Base-by-base conservation (phyloP, 108 stramenopile species). In the Schizochytrium sp. region DNA sequence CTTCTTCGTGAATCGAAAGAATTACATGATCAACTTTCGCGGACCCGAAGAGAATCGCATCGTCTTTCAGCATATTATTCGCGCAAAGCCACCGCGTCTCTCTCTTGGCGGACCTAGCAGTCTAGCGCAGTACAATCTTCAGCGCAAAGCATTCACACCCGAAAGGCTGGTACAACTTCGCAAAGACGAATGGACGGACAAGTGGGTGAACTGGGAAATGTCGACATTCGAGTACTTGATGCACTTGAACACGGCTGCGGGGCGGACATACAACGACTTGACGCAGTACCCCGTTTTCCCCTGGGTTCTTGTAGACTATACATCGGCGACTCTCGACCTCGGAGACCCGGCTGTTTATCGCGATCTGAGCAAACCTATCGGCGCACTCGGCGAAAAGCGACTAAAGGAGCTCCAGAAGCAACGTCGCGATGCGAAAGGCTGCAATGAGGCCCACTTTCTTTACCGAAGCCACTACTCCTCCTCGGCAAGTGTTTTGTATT, bases 221-320 rank as follows among this genome's bases (percentile, higher is more conserved):
- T 94, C 95, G 53, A 99, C 98, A 88, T 98, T 95, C 72, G 96
- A 98, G 60, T 99, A 99, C 94, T 89, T 99, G 34, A 89, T 96
- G 71, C 92, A 94, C 45, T 91, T 99, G 45, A 99, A 99, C 93
- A 94, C 95, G 43, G 97, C 97, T 8, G 98, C 98, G 5, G 98
- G 96, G 10, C 91, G 99, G 72, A 95, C 94, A 48, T 93, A 96
- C 87, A 96, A 97, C 87, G 99, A 99, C 91, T 87, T 99, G 60
- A 96, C 97, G 8, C 96, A 98, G 87, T 99, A 99, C 93, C 99
- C 99, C 51, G 98, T 99, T 21, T 98, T 98, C 91, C 99, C 99
- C 6, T 99, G 98, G 98, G 95, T 99, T 6, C 60, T 99, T 19
- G 57, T 93, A 45, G 96, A 97, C 92, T 99, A 96, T 91, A 90